phyloP scores from a whole-genome alignment of 345 rosid genomes.

The Sisymbrium altissimum region DNA sequence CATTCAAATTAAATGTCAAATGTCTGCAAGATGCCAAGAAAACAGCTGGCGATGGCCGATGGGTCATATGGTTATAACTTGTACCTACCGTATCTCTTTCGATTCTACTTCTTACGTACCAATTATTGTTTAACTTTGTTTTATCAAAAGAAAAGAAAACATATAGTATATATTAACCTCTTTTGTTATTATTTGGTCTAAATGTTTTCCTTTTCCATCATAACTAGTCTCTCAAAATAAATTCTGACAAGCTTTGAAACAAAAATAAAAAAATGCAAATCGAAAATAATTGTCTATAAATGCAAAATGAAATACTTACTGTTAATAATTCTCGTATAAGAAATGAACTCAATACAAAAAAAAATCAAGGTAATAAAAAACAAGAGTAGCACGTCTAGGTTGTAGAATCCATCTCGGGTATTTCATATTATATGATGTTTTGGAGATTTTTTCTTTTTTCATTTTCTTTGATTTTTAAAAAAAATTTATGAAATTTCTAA shows the following conservation, averaged over 20 bases:
- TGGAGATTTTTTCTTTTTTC: too few species aligned
- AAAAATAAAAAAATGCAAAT: too few species aligned
- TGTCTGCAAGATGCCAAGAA: not conserved
- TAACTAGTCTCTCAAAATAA: too few species aligned
- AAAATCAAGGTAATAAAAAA: too few species aligned
- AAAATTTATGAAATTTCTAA: too few species aligned
- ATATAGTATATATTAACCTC: not conserved
- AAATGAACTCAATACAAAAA: too few species aligned
- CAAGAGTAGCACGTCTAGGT: not conserved
- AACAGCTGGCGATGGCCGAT: slow-evolving; percentile 14
- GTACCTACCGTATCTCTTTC: slow-evolving; percentile 22
- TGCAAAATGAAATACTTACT: too few species aligned
- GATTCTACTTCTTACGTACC: not conserved
- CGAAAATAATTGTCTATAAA: too few species aligned
- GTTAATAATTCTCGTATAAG: too few species aligned
- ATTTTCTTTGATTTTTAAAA: not conserved
- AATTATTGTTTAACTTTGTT: not conserved
- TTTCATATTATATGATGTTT: too few species aligned
- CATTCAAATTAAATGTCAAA: slow-evolving; percentile 4
- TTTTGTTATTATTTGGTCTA: not conserved
- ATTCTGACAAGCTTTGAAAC: too few species aligned
- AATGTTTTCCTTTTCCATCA: not conserved
- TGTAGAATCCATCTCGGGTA: not conserved
- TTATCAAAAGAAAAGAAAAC: too few species aligned
- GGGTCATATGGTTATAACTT: slow-evolving; percentile 7